Conservation (phyloP, 2,329 filamentous ascomycete species). For the Claviceps quebecensis region DNA sequence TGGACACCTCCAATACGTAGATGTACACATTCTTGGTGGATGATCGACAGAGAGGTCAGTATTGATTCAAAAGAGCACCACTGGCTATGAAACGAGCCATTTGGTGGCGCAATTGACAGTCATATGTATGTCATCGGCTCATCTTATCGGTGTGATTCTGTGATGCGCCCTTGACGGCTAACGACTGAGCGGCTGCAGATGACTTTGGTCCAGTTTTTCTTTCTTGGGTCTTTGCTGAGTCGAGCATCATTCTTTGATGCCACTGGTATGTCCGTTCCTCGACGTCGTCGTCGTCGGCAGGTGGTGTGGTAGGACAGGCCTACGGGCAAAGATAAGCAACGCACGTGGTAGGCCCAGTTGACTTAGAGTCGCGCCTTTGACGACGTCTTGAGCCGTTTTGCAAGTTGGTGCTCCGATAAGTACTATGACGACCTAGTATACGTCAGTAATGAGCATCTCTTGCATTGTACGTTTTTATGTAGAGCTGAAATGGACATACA, state of each 20-base stretch:
- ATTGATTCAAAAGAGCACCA: neutral
- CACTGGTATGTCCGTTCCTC: neutral
- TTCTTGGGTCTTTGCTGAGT: neutral
- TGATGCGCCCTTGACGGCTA: neutral
- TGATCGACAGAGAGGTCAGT: too few relatives aligned
- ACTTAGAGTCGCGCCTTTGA: neutral
- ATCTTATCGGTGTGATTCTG: neutral
- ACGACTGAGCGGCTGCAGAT: neutral
- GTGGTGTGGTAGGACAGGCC: constrained; percentile 1
- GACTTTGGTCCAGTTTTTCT: neutral
- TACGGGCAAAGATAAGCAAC: neutral
- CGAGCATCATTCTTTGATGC: neutral
- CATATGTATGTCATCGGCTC: neutral
- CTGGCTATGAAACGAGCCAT: neutral
- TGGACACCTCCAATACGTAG: neutral
- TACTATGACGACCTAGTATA: neutral
- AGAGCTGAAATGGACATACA: neutral
- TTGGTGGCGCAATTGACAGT: neutral
- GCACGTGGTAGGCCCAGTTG: constrained; percentile 1
- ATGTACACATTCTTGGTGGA: neutral
- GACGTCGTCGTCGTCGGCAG: neutral
- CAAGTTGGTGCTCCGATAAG: neutral
- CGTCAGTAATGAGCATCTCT: neutral
- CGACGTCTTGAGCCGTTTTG: neutral
- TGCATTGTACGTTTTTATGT: neutral